These are phyloP conservation scores for Dalbergia cultrata DNA, from an alignment of 306 rosid genomes.

Conservation along the genomic window DNA sequence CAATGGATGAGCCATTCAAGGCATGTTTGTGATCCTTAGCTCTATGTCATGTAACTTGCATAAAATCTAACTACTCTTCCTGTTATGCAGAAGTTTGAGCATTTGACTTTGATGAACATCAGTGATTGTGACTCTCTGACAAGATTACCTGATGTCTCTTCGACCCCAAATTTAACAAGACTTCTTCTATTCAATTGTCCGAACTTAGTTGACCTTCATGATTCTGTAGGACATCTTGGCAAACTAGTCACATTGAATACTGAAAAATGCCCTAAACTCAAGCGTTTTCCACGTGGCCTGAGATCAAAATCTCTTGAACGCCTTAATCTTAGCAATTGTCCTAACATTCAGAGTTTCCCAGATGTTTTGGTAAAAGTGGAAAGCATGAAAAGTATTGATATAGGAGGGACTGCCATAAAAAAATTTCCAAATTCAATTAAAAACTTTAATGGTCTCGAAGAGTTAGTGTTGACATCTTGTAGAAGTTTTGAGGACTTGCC, in stretches of 20 bases:
- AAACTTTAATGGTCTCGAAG: slow-evolving; percentile 36
- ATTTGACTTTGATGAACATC: slow-evolving; percentile 32
- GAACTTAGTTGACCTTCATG: slow-evolving; percentile 46
- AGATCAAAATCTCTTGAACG: slow-evolving; percentile 37
- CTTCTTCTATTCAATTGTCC: not conserved
- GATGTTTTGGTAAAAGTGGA: slow-evolving; percentile 37
- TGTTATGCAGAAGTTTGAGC: slow-evolving; percentile 43
- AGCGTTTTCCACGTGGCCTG: slow-evolving; percentile 29
- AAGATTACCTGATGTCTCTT: slow-evolving; percentile 42
- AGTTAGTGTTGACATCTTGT: slow-evolving; percentile 38
- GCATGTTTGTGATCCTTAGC: slow-evolving; percentile 6
- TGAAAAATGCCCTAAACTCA: slow-evolving; percentile 15
- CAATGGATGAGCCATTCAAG: slow-evolving; percentile 33
- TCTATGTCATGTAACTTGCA: not conserved
- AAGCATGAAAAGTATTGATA: slow-evolving; percentile 35
- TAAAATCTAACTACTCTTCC: not conserved
- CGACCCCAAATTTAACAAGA: slow-evolving; percentile 36
- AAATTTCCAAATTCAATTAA: slow-evolving; percentile 39
- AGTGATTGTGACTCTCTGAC: not conserved
- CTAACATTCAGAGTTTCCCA: slow-evolving; percentile 41
- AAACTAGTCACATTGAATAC: slow-evolving; percentile 32
- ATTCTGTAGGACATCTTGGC: slow-evolving; percentile 45
- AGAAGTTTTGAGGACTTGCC: slow-evolving; percentile 41
- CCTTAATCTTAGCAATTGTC: slow-evolving; percentile 7
- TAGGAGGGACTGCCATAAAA: slow-evolving; percentile 45